These are phyloP conservation scores for Globisporangium abappressorium DNA, from an alignment of 352 stramenopile genomes.

Conservation along the genomic window DNA sequence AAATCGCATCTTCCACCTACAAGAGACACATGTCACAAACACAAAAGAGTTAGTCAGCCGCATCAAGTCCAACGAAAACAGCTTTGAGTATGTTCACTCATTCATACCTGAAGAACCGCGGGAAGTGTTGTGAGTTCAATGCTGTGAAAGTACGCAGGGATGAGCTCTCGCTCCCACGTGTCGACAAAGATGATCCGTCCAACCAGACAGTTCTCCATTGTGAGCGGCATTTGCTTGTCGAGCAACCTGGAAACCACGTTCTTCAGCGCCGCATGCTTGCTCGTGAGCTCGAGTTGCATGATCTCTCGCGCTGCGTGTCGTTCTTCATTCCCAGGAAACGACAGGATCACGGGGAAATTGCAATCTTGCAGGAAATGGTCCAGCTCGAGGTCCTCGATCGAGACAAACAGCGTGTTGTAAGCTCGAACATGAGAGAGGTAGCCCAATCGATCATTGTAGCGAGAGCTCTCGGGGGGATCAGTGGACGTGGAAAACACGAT, in stretches of 20 bases:
- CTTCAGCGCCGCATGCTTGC: slow-evolving; percentile 37
- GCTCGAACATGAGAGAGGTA: slow-evolving; percentile 67
- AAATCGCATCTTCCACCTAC: slow-evolving; percentile 59
- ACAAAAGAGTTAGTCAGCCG: neutral
- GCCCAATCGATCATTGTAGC: slow-evolving; percentile 44
- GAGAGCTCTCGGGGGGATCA: slow-evolving; percentile 46
- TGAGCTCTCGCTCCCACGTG: slow-evolving; percentile 35
- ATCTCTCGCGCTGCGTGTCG: slow-evolving; percentile 24
- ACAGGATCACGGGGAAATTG: slow-evolving; percentile 73
- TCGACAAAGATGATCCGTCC: slow-evolving; percentile 56
- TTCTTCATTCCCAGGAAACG: slow-evolving; percentile 28
- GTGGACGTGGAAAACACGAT: slow-evolving; percentile 48
- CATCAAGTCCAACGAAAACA: neutral
- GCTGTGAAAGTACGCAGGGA: slow-evolving; percentile 68
- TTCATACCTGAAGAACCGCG: slow-evolving; percentile 64
- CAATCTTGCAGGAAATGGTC: slow-evolving; percentile 71
- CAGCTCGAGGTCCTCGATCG: slow-evolving; percentile 48
- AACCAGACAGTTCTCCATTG: slow-evolving; percentile 28
- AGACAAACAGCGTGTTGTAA: slow-evolving; percentile 56
- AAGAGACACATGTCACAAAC: neutral
- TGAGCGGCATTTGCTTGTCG: slow-evolving; percentile 37
- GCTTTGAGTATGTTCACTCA: neutral
- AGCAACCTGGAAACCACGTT: slow-evolving; percentile 33
- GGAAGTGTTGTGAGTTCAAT: slow-evolving; percentile 57
- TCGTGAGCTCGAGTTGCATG: slow-evolving; percentile 31